Evolutionary conservation across 768 basidiomycete genomes (phyloP).

Genomic region (Peribolospora kevripleyi): DNA sequence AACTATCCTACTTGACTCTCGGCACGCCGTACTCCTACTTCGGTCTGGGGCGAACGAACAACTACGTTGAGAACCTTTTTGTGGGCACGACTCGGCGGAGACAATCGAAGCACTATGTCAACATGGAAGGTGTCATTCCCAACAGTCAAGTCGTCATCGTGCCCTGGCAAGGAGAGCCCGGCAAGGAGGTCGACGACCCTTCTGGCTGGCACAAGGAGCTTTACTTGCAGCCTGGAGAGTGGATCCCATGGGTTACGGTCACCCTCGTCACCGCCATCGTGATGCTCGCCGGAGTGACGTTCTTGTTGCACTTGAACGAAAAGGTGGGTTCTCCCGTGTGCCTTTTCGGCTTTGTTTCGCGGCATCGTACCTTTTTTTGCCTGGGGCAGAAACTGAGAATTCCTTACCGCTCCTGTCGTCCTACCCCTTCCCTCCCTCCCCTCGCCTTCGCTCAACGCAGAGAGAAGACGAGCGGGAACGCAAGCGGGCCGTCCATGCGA

Average conservation of each 20-base stretch:
- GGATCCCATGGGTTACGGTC: slow-evolving; percentile 93
- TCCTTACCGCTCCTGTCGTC: slow-evolving; percentile 6
- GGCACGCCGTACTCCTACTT: slow-evolving; percentile 85
- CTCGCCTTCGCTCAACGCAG: slow-evolving; percentile 21
- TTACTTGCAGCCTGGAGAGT: slow-evolving; percentile 79
- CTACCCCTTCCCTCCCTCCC: neutral
- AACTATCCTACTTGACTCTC: slow-evolving; percentile 73
- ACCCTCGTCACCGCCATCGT: slow-evolving; percentile 51
- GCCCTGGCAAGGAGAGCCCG: slow-evolving; percentile 32
- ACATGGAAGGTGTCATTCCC: slow-evolving; percentile 90
- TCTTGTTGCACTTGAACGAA: slow-evolving; percentile 71
- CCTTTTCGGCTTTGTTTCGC: neutral
- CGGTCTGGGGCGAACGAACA: slow-evolving; percentile 90
- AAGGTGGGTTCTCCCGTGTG: slow-evolving; percentile 34
- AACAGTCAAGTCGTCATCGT: slow-evolving; percentile 93
- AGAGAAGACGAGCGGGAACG: slow-evolving; percentile 83
- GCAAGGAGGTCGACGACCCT: slow-evolving; percentile 23
- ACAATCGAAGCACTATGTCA: slow-evolving; percentile 42
- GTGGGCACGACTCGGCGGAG: slow-evolving; percentile 64
- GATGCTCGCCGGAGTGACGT: slow-evolving; percentile 53
- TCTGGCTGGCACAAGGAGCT: slow-evolving; percentile 55
- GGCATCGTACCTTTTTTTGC: no score
- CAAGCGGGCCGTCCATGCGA: slow-evolving; percentile 67
- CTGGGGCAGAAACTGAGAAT: neutral
- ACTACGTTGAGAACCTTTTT: slow-evolving; percentile 96